These are phyloP conservation scores for Nicotiana noctiflora DNA, from an alignment of 257 asterid species.

Conservation along the genomic window DNA sequence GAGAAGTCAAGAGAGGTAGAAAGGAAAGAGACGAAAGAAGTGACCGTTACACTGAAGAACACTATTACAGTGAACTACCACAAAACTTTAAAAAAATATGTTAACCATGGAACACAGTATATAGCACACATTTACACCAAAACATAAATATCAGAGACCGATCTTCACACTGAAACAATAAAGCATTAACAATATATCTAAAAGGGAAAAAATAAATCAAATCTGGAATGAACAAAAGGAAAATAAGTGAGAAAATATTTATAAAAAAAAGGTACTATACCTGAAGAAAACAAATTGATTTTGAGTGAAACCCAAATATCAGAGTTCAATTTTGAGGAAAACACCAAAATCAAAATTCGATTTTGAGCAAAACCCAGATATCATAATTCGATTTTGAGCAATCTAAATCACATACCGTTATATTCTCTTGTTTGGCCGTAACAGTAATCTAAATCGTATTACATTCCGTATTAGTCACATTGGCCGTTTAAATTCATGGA, in stretches of 20 bases:
- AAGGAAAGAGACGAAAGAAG: too few species aligned
- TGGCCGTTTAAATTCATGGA: too few species aligned
- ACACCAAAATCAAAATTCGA: neutral
- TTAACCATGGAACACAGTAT: neutral
- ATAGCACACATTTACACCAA: neutral
- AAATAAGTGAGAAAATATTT: neutral
- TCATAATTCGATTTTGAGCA: neutral
- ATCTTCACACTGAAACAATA: neutral
- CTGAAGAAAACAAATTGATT: neutral
- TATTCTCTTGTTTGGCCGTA: too few species aligned
- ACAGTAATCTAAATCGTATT: too few species aligned
- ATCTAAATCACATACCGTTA: too few species aligned
- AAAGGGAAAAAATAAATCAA: neutral
- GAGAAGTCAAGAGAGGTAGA: too few species aligned
- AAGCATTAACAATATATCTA: neutral
- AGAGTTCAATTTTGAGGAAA: neutral
- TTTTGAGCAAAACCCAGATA: neutral
- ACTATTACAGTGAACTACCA: too few species aligned
- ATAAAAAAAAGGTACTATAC: conserved; percentile 9
- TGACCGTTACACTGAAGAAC: too few species aligned
- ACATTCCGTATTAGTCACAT: too few species aligned
- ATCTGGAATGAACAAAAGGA: neutral
- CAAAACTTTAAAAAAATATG: neutral
- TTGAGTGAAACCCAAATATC: neutral
- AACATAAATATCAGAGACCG: neutral